Percentiles rank a stretch among this genome's conserved stretches.
These are phyloP conservation scores for Echria macrotheca DNA, from an alignment of 495 filamentous ascomycete species.

Conservation along the genomic window DNA sequence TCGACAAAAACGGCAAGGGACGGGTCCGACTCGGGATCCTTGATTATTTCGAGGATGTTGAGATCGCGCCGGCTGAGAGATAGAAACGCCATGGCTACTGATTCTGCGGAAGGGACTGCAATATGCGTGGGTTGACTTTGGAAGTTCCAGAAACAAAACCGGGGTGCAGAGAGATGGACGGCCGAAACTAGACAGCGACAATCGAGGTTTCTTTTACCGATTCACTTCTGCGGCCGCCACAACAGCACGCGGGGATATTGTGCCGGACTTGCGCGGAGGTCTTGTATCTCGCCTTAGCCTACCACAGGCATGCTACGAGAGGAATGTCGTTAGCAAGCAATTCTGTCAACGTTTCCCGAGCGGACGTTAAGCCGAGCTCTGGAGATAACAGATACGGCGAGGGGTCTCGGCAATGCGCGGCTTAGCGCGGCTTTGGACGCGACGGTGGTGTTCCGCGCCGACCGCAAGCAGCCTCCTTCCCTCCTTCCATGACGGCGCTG, in stretches of 20 bases:
- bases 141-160: too few species aligned
- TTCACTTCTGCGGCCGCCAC: too few species aligned
- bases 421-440: slow-evolving; percentile 25
- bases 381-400: not conserved
- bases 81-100: slow-evolving; percentile 40
- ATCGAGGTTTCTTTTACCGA: too few species aligned
- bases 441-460: slow-evolving; percentile 31
- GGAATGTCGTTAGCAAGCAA: too few species aligned
- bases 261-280: too few species aligned
- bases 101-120: not conserved
- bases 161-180: too few species aligned
- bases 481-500: not conserved
- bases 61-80: slow-evolving; percentile 64
- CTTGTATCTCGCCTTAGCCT: too few species aligned
- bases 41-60: slow-evolving; percentile 69
- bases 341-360: not conserved
- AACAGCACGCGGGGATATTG: too few species aligned
- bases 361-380: slow-evolving; percentile 6
- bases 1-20: slow-evolving; percentile 49
- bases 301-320: too few species aligned
- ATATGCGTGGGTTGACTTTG: too few species aligned
- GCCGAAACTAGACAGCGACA: too few species aligned
- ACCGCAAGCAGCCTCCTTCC: too few species aligned
- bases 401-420: slow-evolving; percentile 25
- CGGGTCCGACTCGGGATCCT: slow-evolving; percentile 69